phyloP scores from a whole-genome alignment of 106 monocot species.

The Acorus gramineus region DNA sequence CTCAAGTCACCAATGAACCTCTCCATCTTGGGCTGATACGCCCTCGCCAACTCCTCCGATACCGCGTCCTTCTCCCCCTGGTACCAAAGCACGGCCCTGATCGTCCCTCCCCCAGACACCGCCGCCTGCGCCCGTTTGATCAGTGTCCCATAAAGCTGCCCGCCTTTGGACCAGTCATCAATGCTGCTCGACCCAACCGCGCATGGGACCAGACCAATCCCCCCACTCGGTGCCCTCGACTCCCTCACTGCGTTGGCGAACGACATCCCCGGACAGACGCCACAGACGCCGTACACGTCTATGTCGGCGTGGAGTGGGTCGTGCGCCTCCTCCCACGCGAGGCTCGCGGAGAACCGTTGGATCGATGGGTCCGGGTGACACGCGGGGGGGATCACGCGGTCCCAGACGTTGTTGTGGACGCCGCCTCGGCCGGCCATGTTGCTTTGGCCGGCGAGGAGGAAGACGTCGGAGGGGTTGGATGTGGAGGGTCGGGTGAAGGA shows the following conservation, averaged over 20 bases:
- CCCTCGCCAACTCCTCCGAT: too few species aligned
- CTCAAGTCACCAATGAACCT: not conserved
- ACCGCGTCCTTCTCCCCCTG: too few species aligned
- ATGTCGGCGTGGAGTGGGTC: constrained; percentile 27
- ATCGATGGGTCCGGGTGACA: constrained; percentile 8
- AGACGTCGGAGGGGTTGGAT: constrained; percentile 1
- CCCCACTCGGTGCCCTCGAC: too few species aligned
- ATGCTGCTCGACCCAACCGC: constrained; percentile 22
- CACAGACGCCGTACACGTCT: constrained; percentile 13
- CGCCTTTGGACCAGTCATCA: constrained; percentile 15
- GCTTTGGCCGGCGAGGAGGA: constrained; percentile 31
- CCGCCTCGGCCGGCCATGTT: constrained; percentile 31
- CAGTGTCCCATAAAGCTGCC: constrained; percentile 5
- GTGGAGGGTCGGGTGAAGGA: too few species aligned
- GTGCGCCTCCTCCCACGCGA: constrained; percentile 12
- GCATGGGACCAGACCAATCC: constrained; percentile 24
- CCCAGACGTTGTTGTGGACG: constrained; percentile 8
- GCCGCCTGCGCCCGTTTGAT: not conserved
- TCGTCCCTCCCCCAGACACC: not conserved
- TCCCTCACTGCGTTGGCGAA: constrained; percentile 16
- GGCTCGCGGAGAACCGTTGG: constrained; percentile 10
- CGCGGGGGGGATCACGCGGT: constrained; percentile 12
- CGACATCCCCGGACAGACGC: constrained; percentile 27
- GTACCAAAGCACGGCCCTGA: constrained; percentile 19
- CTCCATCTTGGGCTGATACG: too few species aligned